Conservation (phyloP, 495 filamentous ascomycete genomes). For the Tuber brumale region DNA sequence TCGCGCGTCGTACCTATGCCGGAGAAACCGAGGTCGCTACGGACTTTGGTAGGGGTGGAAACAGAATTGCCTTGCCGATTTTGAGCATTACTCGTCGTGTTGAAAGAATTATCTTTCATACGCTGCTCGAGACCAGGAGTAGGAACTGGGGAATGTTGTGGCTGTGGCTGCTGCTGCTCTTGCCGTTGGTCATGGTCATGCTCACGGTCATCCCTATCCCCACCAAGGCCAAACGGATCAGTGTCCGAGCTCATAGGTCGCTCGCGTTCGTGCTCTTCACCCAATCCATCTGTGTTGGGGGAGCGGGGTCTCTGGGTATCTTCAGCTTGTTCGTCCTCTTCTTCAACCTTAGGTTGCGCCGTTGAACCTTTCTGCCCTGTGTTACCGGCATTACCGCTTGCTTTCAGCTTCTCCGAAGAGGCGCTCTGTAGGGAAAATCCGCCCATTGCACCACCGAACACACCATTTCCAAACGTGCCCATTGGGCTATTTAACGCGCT, state of each 20-base stretch:
- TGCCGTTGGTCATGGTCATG: slow-evolving; percentile 44
- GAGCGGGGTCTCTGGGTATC: slow-evolving; percentile 48
- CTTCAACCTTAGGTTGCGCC: slow-evolving; percentile 42
- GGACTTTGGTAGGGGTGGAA: slow-evolving; percentile 39
- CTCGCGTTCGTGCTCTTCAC: slow-evolving; percentile 50
- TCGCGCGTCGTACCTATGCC: slow-evolving; percentile 64
- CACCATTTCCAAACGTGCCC: slow-evolving; percentile 40
- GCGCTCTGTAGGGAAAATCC: slow-evolving; percentile 39
- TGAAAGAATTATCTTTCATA: slow-evolving; percentile 50
- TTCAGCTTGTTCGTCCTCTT: slow-evolving; percentile 37
- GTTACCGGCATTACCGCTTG: slow-evolving; percentile 18
- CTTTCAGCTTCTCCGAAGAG: slow-evolving; percentile 36
- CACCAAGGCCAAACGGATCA: slow-evolving; percentile 60
- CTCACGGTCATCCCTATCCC: slow-evolving; percentile 66
- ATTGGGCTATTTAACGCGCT: slow-evolving; percentile 40
- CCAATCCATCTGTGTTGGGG: slow-evolving; percentile 40
- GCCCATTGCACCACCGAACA: slow-evolving; percentile 41
- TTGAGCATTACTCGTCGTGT: slow-evolving; percentile 26
- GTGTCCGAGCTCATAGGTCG: slow-evolving; percentile 60
- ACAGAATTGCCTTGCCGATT: slow-evolving; percentile 44
- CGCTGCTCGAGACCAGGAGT: slow-evolving; percentile 53
- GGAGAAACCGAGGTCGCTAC: slow-evolving; percentile 70
- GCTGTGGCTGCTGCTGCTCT: slow-evolving; percentile 31
- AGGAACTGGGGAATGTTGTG: slow-evolving; percentile 41
- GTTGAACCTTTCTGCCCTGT: slow-evolving; percentile 41